Conservation (phyloP, 768 basidiomycete species). For the Tephrocybe rancida region DNA sequence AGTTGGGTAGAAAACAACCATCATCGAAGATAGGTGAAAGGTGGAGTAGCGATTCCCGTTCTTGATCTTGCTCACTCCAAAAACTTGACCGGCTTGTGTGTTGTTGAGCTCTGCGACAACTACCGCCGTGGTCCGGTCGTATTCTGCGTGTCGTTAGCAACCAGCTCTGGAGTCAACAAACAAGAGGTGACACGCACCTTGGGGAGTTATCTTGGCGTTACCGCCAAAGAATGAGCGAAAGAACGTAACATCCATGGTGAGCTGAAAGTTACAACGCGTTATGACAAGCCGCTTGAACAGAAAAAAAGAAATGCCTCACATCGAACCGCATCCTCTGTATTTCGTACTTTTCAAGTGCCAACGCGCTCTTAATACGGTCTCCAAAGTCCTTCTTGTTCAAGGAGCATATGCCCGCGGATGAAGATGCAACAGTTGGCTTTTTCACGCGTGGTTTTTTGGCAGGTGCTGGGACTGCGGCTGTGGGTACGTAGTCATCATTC, state of each 20-base stretch:
- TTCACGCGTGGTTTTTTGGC: conserved; percentile 12
- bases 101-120: conserved; percentile 10
- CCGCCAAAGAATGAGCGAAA: conserved; percentile 5
- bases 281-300: neutral
- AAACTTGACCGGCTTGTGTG: conserved; percentile 4
- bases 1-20: conserved; percentile 7
- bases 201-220: conserved; percentile 5
- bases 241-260: conserved; percentile 3
- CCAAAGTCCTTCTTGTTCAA: conserved; percentile 11
- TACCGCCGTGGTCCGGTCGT: neutral
- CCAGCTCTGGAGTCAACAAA: too few relatives aligned
- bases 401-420: conserved; percentile 2
- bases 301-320: neutral
- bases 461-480: neutral
- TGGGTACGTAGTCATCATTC: neutral
- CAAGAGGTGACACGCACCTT: neutral
- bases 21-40: conserved; percentile 3
- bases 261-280: neutral
- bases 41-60: conserved; percentile 7
- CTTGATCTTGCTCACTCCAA: conserved; percentile 10
- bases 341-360: conserved; percentile 2
- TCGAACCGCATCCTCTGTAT: conserved; percentile 5
- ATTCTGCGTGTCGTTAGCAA: neutral
- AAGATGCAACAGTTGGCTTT: neutral
- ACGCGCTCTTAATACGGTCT: conserved; percentile 2